A percentile compares a stretch with the other conserved stretches of the same genome.
These are phyloP conservation scores for Globisporangium paroecandrum DNA, from an alignment of 352 stramenopile species.

Conservation along the genomic window DNA sequence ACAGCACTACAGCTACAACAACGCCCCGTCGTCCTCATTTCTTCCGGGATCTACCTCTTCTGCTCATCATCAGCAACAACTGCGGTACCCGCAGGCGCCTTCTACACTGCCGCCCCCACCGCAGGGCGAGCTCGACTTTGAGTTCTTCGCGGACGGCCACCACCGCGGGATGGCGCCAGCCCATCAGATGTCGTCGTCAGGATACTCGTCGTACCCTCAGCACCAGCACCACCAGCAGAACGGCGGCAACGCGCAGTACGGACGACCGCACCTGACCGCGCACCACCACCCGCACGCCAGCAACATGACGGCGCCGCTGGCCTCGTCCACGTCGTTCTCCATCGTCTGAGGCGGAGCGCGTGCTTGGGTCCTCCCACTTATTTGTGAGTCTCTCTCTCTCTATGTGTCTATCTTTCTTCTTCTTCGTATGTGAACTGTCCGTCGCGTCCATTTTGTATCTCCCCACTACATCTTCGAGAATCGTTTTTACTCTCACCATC, in stretches of 20 bases:
- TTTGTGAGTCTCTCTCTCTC: constrained; percentile 4
- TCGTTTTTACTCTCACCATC: not conserved
- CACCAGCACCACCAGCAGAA: constrained; percentile 7
- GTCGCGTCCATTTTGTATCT: constrained; percentile 1
- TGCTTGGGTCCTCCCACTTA: not conserved
- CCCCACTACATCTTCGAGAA: not conserved
- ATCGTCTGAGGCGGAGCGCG: constrained; percentile 10
- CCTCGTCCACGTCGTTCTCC: constrained; percentile 9
- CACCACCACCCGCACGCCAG: constrained; percentile 11
- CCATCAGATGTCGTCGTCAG: not conserved
- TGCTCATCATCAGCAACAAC: constrained; percentile 18
- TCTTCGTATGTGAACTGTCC: not conserved
- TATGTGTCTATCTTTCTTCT: constrained; percentile 7
- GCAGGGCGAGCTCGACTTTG: constrained; percentile 25
- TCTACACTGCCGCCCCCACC: constrained; percentile 18
- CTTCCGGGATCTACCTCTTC: not conserved
- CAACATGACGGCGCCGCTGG: constrained; percentile 15
- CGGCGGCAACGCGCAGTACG: constrained; percentile 5
- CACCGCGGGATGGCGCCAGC: not conserved
- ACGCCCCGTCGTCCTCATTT: constrained; percentile 5
- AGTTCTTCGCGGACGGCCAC: constrained; percentile 24
- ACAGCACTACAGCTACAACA: constrained; percentile 10
- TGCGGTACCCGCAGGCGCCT: constrained; percentile 20
- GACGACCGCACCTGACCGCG: constrained; percentile 16
- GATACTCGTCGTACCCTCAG: not conserved